Evolutionary conservation across 2,329 filamentous ascomycete genomes (phyloP), one percentile per base, ranked within the genome.

Genomic region (Kalmusia sp.): DNA sequence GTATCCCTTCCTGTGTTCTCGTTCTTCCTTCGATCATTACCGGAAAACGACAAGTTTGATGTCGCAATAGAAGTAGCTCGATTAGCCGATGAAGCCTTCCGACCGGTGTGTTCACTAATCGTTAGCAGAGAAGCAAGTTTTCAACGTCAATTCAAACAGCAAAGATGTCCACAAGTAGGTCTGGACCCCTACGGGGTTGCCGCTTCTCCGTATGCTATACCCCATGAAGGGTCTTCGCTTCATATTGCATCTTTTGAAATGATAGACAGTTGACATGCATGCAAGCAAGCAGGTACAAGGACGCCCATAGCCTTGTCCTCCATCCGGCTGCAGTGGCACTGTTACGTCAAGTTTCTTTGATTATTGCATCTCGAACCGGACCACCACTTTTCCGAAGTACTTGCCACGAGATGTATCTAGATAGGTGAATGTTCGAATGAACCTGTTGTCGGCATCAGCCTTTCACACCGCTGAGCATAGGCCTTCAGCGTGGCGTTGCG

Each of bases 321-420:
- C 24, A 11, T 19, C 24, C 24, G 21, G 22, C 33, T 17, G 2
- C n/a, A 37, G 6, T 17, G 21, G 33, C 22, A 47, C n/a, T 14
- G 22, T 25, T 15, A 24, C 33, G 19, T 17, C 6, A 27, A 33
- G 8, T n/a, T 21, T 19, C n/a, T 34, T 49, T 19, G 30, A 24
- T 41, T 35, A 19, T 49, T 34, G 35, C 35, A 41, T 35, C 47
- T 49, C 35, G 37, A 41, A 37, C 47, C 47, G 30, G 31, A 39
- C 7, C 31, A 37, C 44, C 4, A 7, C 6, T n/a, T 8, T 21
- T 28, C 15, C 44, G 3, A 35, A 15, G 21, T 12, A 19, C 14
- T 4, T 27, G 35, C 30, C n/a, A 43, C 27, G 27, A 19, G 25
- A 24, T 19, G 21, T 25, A 30, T 28, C 5, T 22, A 24, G 19